Base-by-base conservation (phyloP, 1,139 yeast genomes). In the Wickerhamomyces sp. region DNA sequence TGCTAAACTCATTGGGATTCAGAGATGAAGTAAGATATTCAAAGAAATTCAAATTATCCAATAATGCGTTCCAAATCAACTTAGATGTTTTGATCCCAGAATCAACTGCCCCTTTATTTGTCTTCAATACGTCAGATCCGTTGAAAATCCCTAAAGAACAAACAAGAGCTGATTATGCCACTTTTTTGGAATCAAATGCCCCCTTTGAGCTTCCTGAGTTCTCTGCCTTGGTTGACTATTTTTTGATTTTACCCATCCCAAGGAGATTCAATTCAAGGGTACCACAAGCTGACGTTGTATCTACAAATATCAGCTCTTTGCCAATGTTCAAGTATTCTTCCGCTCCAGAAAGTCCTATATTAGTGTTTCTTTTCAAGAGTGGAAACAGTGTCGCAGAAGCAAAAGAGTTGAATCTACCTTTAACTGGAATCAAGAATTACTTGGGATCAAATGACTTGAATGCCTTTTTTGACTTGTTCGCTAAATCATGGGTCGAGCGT, bases 401-500 rank as follows among this genome's bases (percentile, higher is more conserved):
- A 2, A 45, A 55, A 52, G 48, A 52, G 32, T 31, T 23, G 10
- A 43, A 37, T 23, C 40, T 39, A 4, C 51, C 52, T 6, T 45
- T 50, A 36, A 29, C 49, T 27, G 42, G 42, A n/a, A 49, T 51
- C 10, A 44, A 51, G 42, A 40, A 44, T 34, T 37, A 45, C 27
- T 35, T 46, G 10, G 52, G 48, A 1, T 35, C 44, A 4, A 45
- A 51, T 29, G 45, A 48, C 54, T 46, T 56, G 23, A 51, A 57
- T 27, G 55, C 50, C 13, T 70, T 73, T 48, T 72, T 75, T 53
- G 78, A 74, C 49, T 50, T 52, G 1, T 65, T 75, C 55, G 76
- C 78, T 0, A 51, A 57, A 31, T 59, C 58, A 11, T 75, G 78
- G 79, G 57, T 68, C 10, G 56, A 61, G 33, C 61, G 60, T 10